phyloP scores from a whole-genome alignment of 2,329 filamentous ascomycete species.

The Hymenoscyphus infarciens region DNA sequence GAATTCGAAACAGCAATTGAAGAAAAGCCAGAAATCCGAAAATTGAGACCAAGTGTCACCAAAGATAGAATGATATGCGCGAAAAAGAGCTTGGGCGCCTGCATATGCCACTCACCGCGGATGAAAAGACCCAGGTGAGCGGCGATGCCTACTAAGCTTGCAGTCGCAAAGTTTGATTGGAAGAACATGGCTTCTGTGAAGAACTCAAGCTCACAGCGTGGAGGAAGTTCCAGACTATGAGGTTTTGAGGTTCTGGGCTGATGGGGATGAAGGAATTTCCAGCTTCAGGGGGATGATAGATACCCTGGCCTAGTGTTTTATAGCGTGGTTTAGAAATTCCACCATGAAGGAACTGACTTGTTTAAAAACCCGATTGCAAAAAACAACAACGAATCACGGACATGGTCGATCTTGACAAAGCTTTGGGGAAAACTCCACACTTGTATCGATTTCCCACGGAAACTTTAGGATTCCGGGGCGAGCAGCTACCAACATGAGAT shows the following conservation, averaged over 20 bases:
- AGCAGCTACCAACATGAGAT: not conserved
- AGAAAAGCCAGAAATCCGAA: not conserved
- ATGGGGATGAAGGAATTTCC: not conserved
- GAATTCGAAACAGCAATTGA: not conserved
- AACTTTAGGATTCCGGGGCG: not conserved
- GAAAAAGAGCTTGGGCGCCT: not conserved
- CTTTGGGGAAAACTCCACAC: not conserved
- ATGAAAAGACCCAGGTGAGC: slow-evolving; percentile 8
- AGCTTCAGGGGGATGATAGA: not conserved
- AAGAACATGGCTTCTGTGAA: not conserved
- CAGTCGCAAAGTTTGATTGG: not conserved
- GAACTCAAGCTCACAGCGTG: not conserved
- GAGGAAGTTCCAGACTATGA: not conserved
- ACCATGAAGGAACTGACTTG: not conserved
- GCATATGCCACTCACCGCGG: slow-evolving; percentile 6
- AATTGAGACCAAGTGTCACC: not conserved
- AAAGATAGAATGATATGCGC: slow-evolving; percentile 1
- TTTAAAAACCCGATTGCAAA: not conserved
- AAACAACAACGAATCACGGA: not conserved
- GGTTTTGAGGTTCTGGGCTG: not conserved
- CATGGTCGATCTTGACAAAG: not conserved
- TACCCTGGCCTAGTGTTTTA: not conserved
- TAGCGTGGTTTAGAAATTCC: not conserved
- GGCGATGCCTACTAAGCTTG: slow-evolving; percentile 1
- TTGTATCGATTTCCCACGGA: not conserved